Evolutionary conservation across 306 rosid species (phyloP).

Genomic region (Morella rubra): DNA sequence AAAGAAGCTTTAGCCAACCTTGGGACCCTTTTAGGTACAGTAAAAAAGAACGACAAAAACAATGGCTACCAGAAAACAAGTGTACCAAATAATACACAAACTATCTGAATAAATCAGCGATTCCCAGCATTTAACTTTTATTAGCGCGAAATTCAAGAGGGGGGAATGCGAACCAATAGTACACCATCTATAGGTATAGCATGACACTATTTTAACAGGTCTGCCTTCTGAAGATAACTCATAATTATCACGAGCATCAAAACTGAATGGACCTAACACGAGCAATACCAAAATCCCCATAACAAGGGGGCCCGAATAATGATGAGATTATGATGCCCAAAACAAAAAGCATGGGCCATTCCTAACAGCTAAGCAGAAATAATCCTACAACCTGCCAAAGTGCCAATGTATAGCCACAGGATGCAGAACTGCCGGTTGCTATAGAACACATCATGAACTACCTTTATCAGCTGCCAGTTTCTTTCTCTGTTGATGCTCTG

Average conservation of each 20-base stretch:
- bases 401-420: conserved; percentile 12
- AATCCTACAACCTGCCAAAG: neutral
- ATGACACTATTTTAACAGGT: too few species aligned
- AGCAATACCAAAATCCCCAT: conserved; percentile 48
- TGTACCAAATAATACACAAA: too few species aligned
- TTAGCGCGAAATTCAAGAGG: too few species aligned
- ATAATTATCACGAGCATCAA: neutral
- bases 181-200: too few species aligned
- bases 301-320: conserved; percentile 40
- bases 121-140: too few species aligned
- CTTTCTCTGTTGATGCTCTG: conserved; percentile 94
- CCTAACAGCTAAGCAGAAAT: neutral
- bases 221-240: too few species aligned
- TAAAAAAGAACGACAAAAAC: too few species aligned
- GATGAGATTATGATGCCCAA: conserved; percentile 33
- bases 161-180: too few species aligned
- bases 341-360: conserved; percentile 20
- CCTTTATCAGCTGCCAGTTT: conserved; percentile 66
- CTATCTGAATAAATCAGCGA: too few species aligned
- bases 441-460: conserved; percentile 28
- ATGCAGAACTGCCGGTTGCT: conserved; percentile 11
- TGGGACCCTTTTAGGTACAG: too few species aligned
- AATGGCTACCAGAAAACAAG: too few species aligned
- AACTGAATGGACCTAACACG: neutral
- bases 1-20: too few species aligned